A percentile compares a stretch with the other conserved stretches of the same genome.
Conservation (phyloP, 2,329 filamentous ascomycete species). For the Didymosphaeria variabile region DNA sequence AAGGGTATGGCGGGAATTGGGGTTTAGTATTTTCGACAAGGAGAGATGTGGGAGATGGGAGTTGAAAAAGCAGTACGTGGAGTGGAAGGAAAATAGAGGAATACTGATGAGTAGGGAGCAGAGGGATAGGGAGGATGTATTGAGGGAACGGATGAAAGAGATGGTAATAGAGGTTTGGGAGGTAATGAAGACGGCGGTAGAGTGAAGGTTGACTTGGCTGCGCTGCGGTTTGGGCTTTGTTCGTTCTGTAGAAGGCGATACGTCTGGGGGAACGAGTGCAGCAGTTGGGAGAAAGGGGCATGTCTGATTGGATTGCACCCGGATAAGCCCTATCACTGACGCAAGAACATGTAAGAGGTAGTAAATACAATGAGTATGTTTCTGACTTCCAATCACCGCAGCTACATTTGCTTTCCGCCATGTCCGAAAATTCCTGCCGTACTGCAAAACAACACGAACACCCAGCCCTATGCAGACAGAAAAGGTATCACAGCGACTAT, state of each 20-base stretch:
- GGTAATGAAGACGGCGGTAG: not conserved
- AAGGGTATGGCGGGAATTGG: conserved; percentile 20
- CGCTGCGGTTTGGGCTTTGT: no score
- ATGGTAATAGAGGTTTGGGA: conserved; percentile 11
- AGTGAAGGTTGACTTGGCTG: no score
- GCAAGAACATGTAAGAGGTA: no score
- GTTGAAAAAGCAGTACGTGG: conserved; percentile 3
- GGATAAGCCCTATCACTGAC: no score
- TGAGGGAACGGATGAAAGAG: conserved; percentile 11
- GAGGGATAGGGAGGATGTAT: conserved; percentile 4
- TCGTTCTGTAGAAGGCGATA: no score
- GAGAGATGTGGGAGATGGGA: not conserved
- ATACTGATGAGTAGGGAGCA: conserved; percentile 10
- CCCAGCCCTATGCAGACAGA: not conserved
- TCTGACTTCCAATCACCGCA: no score
- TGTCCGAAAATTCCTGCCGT: no score
- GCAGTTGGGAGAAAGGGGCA: no score
- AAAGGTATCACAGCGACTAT: not conserved
- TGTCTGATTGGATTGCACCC: no score
- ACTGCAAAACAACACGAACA: not conserved
- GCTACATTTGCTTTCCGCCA: no score
- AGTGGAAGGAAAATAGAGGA: conserved; percentile 13
- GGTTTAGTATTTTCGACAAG: conserved; percentile 9
- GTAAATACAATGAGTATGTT: no score
- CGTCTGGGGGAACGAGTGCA: no score